Conservation (phyloP, 2,329 filamentous ascomycete species). For the Phaeoacremonium minimum region DNA sequence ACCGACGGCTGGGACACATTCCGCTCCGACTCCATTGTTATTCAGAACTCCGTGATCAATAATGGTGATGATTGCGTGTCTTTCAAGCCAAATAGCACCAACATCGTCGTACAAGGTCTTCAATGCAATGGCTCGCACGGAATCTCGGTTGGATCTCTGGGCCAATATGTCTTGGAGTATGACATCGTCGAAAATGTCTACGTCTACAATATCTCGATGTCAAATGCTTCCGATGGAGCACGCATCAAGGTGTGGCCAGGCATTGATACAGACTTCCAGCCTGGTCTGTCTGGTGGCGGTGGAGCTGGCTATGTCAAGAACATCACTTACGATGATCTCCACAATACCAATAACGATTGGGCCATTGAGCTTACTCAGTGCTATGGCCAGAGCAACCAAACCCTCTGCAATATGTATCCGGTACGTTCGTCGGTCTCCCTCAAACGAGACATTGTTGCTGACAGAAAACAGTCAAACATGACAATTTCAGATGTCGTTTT, state of each 20-base stretch:
- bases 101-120: slow-evolving; percentile 57
- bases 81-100: slow-evolving; percentile 60
- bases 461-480: slow-evolving; percentile 22
- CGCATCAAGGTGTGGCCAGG: no score
- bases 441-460: not conserved
- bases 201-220: slow-evolving; percentile 42
- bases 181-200: slow-evolving; percentile 58
- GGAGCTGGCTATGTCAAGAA: slow-evolving; percentile 8
- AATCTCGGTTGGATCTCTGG: slow-evolving; percentile 56
- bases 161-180: slow-evolving; percentile 51
- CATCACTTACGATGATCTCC: slow-evolving; percentile 54
- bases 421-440: slow-evolving; percentile 5
- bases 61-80: slow-evolving; percentile 60
- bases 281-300: slow-evolving; percentile 6
- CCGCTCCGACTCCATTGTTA: slow-evolving; percentile 45
- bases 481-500: slow-evolving; percentile 54
- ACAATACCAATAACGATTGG: slow-evolving; percentile 52
- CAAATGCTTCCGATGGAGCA: no score
- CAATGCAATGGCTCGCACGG: slow-evolving; percentile 62
- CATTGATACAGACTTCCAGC: slow-evolving; percentile 7
- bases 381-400: slow-evolving; percentile 36
- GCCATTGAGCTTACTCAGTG: slow-evolving; percentile 60
- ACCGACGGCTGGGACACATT: slow-evolving; percentile 36
- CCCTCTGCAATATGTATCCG: slow-evolving; percentile 27
- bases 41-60: slow-evolving; percentile 51